Conservation (phyloP, 2,329 filamentous ascomycete species). For the Hymenotorrendiella dingleyae region DNA sequence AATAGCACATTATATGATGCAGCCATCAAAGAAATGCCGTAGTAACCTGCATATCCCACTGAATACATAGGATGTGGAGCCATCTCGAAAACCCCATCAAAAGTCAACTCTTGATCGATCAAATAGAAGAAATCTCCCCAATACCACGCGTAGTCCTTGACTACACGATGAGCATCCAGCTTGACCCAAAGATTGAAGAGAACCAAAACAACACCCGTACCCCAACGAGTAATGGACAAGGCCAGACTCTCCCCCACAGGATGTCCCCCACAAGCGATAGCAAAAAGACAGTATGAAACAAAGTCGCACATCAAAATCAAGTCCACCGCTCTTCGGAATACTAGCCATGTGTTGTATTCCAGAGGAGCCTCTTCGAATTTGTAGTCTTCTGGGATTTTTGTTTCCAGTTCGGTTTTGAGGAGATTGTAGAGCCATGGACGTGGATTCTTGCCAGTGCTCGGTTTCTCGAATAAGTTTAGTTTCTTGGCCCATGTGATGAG, state of each 20-base stretch:
- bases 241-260: constrained; percentile 66
- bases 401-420: constrained; percentile 84
- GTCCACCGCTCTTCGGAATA: constrained; percentile 93
- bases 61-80: constrained; percentile 99
- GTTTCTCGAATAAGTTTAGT: constrained; percentile 79
- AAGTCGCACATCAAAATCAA: constrained; percentile 99
- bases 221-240: constrained; percentile 72
- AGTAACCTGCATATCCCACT: constrained; percentile 95
- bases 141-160: constrained; percentile 99
- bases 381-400: constrained; percentile 92
- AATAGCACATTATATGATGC: constrained; percentile 96
- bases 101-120: constrained; percentile 94
- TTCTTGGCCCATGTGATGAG: constrained; percentile 84
- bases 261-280: constrained; percentile 74
- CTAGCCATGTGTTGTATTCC: constrained; percentile 98
- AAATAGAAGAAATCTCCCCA: constrained; percentile 99
- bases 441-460: constrained; percentile 73
- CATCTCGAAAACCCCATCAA: constrained; percentile 98
- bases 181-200: constrained; percentile 98
- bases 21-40: constrained; percentile 96
- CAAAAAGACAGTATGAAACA: constrained; percentile 92
- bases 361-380: constrained; percentile 86
- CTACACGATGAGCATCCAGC: constrained; percentile 91
- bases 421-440: constrained; percentile 76
- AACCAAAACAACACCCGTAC: constrained; percentile 69